Evolutionary conservation across 179 eudicot species (phyloP), one percentile per base, ranked within the genome.

Genomic region (Gypsophila paniculata): DNA sequence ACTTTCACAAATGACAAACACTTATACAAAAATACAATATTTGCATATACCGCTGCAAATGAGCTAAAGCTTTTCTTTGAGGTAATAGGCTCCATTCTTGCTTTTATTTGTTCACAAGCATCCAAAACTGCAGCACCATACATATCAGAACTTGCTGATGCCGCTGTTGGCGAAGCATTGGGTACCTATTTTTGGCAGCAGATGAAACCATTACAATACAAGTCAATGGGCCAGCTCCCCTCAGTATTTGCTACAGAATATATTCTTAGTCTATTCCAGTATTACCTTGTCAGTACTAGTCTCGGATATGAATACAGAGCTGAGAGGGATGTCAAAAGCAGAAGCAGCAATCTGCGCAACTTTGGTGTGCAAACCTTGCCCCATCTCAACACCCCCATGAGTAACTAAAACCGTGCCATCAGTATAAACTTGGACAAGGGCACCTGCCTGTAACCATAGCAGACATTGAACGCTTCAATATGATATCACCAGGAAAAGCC

Each of bases 331-430:
- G 77, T 85, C 70, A 79, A 95, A 95, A 69, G 86, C 86, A 69
- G 99, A 92, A 48, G 99, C 99, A 71, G 98, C 99, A 78, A 95
- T 77, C 82, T 95, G 99, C 70, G 99, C 99, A 79, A 92, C 88
- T 82, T 95, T 95, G 14, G 99, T 95, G 78, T 95, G 98, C 73
- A 95, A 84, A 78, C 99, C 99, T 84, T 95, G 99, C 60, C 99
- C 99, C 99, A 92, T 95, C 80, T 95, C 99, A 62, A 95, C 99
- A 73, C 99, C 99, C 32, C 99, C 98, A 68, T 92, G 99, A 14
- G 96, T 92, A 51, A 95, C 99, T 69, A 95, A 76, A 55, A 92
- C 96, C 26, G 98, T 95, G 78, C 99, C 99, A 76, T 95, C 99
- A 19, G 96, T 95, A 70, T 95, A 95, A 34, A 95, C 98, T 69